Evolutionary conservation across 2,329 filamentous ascomycete genomes (phyloP).

Genomic region (Arthrobotrys sinensis): DNA sequence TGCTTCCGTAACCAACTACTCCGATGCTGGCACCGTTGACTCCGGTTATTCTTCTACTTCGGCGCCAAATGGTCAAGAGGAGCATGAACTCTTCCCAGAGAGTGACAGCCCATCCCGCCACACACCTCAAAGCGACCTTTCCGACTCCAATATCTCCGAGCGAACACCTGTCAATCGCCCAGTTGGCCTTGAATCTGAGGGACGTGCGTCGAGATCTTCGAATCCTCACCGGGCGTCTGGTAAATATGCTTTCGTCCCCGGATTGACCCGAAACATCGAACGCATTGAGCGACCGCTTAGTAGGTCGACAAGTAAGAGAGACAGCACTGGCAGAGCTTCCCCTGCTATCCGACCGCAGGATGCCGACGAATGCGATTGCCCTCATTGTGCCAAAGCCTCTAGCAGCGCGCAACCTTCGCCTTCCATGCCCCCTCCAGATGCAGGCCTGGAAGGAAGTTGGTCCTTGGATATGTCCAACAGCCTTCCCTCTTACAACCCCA

Average conservation of each 20-base stretch:
- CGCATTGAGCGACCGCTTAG: slow-evolving; percentile 61
- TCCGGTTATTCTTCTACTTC: slow-evolving; percentile 64
- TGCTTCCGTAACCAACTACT: slow-evolving; percentile 62
- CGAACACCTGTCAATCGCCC: slow-evolving; percentile 61
- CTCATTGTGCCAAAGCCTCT: slow-evolving; percentile 63
- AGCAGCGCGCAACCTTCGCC: slow-evolving; percentile 61
- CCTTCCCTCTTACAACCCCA: slow-evolving; percentile 46
- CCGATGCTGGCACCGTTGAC: slow-evolving; percentile 63
- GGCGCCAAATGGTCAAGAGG: slow-evolving; percentile 60
- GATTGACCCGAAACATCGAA: slow-evolving; percentile 58
- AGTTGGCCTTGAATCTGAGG: slow-evolving; percentile 53
- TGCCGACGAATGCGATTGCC: slow-evolving; percentile 64
- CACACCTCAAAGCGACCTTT: slow-evolving; percentile 63
- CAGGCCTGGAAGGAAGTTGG: slow-evolving; percentile 58
- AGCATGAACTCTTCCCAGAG: slow-evolving; percentile 53
- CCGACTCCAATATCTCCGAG: slow-evolving; percentile 62
- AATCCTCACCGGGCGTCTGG: slow-evolving; percentile 58
- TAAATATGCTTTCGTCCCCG: slow-evolving; percentile 61
- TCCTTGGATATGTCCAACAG: slow-evolving; percentile 59
- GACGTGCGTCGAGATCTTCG: slow-evolving; percentile 56
- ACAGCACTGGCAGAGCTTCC: slow-evolving; percentile 62
- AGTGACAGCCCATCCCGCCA: slow-evolving; percentile 57
- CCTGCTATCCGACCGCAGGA: slow-evolving; percentile 62
- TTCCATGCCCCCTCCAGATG: slow-evolving; percentile 61
- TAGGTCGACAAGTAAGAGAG: slow-evolving; percentile 61